A percentile compares a stretch with the other conserved stretches of the same genome.
phyloP scores from a whole-genome alignment of 2,329 filamentous ascomycete genomes.

The Anisogramma anomala region DNA sequence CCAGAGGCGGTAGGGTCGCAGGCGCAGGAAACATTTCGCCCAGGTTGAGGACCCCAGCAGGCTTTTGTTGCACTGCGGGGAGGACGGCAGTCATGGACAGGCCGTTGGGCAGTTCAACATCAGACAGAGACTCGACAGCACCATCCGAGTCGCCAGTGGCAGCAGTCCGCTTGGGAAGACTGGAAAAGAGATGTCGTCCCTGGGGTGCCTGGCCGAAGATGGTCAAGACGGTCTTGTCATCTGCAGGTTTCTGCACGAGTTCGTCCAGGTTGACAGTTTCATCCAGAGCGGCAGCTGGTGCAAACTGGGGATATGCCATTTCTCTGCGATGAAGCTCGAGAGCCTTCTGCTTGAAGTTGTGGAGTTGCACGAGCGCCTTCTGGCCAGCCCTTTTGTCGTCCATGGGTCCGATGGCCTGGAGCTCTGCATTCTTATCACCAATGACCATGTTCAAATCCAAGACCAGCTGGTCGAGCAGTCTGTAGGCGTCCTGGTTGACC shows the following conservation, averaged over 20 bases:
- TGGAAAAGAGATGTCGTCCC: conserved; percentile 74
- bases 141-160: conserved; percentile 18
- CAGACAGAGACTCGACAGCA: conserved; percentile 38
- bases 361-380: conserved; percentile 32
- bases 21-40: conserved; percentile 65
- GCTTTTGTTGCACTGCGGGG: conserved; percentile 36
- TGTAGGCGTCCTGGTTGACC: conserved; percentile 39
- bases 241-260: conserved; percentile 26
- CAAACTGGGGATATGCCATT: conserved; percentile 36
- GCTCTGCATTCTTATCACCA: conserved; percentile 31
- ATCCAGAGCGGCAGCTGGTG: conserved; percentile 23
- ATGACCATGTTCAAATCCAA: conserved; percentile 34
- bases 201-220: conserved; percentile 64
- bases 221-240: conserved; percentile 55
- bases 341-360: conserved; percentile 50
- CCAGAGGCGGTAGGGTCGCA: conserved; percentile 50
- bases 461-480: conserved; percentile 54
- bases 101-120: conserved; percentile 60
- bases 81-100: conserved; percentile 58
- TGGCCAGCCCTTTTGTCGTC: conserved; percentile 22
- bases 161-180: conserved; percentile 48
- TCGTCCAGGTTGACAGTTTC: conserved; percentile 26
- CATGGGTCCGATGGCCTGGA: conserved; percentile 27
- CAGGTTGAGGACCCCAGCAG: conserved; percentile 47
- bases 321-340: conserved; percentile 53